Evolutionary conservation across 78 protist genomes (phyloP).

Genomic region (Dictyostelium intermedium): DNA sequence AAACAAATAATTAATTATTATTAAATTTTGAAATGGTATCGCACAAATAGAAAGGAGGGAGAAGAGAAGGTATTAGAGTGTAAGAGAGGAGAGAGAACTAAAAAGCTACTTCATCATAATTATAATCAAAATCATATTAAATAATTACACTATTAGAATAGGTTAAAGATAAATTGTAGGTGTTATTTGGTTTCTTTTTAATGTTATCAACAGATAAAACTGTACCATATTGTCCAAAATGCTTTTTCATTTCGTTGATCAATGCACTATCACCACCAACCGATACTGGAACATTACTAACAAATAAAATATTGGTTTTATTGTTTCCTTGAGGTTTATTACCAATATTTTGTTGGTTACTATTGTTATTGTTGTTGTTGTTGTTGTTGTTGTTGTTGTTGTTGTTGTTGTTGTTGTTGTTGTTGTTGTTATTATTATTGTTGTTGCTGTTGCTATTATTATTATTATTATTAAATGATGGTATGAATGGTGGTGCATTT

Average conservation of each 20-base stretch:
- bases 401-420: no score
- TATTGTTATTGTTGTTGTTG: neutral
- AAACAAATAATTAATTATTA: neutral
- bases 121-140: neutral
- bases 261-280: neutral
- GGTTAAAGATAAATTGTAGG: neutral
- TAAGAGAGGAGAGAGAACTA: no score
- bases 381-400: no score
- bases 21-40: no score
- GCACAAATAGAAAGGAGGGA: no score
- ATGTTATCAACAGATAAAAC: neutral
- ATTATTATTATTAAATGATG: neutral
- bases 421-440: neutral
- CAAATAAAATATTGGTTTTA: neutral
- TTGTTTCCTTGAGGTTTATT: neutral
- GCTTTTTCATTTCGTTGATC: neutral
- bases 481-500: constrained; percentile 36
- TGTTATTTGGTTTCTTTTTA: neutral
- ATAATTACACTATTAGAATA: constrained; percentile 18
- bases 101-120: no score
- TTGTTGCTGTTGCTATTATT: neutral
- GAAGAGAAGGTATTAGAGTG: no score
- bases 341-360: no score
- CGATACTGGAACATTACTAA: neutral
- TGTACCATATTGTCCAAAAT: constrained; percentile 2